A percentile compares a stretch with the other conserved stretches of the same genome.
These are phyloP conservation scores for Fusarium solani-melongenae DNA, from an alignment of 2,329 filamentous ascomycete genomes.

Conservation along the genomic window DNA sequence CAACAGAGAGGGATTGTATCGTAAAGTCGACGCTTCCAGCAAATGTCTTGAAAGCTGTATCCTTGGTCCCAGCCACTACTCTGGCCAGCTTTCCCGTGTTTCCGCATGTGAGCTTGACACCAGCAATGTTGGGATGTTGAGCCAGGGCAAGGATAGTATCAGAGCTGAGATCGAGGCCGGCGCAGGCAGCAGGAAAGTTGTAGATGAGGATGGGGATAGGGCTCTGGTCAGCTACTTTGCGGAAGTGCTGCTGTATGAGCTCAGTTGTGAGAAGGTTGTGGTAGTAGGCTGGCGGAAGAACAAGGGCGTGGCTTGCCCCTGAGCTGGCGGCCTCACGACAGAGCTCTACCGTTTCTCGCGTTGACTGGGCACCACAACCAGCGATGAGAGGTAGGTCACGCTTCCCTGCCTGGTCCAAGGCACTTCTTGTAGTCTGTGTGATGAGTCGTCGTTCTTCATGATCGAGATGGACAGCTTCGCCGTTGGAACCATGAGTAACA, in stretches of 20 bases:
- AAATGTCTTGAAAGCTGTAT: constrained; percentile 70
- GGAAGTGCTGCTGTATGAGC: constrained; percentile 71
- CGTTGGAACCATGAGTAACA: constrained; percentile 78
- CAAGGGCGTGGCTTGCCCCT: constrained; percentile 74
- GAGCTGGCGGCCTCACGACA: constrained; percentile 72
- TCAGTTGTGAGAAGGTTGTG: constrained; percentile 67
- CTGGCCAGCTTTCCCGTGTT: constrained; percentile 70
- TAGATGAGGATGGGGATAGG: constrained; percentile 71
- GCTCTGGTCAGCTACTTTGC: constrained; percentile 66
- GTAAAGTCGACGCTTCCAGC: constrained; percentile 81
- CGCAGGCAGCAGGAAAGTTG: constrained; percentile 70
- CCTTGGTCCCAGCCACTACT: constrained; percentile 58
- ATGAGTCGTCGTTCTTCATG: constrained; percentile 72
- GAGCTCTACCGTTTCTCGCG: constrained; percentile 73
- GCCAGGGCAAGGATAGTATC: constrained; percentile 66
- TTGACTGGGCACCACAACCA: constrained; percentile 76
- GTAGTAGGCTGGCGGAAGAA: constrained; percentile 78
- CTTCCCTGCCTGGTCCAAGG: constrained; percentile 68
- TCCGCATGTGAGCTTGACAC: constrained; percentile 72
- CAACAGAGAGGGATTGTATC: constrained; percentile 75
- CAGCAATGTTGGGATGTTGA: constrained; percentile 67
- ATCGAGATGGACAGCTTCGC: constrained; percentile 77
- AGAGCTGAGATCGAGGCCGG: constrained; percentile 67
- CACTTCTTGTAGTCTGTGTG: constrained; percentile 69
- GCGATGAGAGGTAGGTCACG: constrained; percentile 71